Conservation (phyloP, 78 protist species). For the Dictyostelium capitatum region DNA sequence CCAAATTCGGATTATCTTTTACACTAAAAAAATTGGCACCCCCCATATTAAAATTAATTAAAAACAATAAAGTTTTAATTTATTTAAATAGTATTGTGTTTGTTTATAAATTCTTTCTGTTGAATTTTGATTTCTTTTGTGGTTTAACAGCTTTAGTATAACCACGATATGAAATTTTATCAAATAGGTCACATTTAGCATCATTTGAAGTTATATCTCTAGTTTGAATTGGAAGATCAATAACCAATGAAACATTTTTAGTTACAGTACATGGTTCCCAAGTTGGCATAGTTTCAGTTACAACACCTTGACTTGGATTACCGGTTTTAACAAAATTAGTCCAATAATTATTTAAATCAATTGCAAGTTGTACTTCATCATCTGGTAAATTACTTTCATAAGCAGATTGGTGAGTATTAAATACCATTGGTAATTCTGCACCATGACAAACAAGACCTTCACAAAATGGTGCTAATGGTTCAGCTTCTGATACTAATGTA, state of each 20-base stretch:
- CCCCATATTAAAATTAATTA: too few relatives aligned
- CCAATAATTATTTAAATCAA: conserved; percentile 28
- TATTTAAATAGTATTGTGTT: too few relatives aligned
- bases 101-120: too few relatives aligned
- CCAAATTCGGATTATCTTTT: too few relatives aligned
- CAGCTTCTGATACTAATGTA: conserved; percentile 3
- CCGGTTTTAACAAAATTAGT: conserved; percentile 11
- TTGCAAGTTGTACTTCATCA: conserved; percentile 9
- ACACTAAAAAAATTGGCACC: too few relatives aligned
- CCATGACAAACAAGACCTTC: conserved; percentile 77
- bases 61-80: too few relatives aligned
- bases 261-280: not conserved
- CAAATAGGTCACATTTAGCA: conserved; percentile 2
- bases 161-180: not conserved
- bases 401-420: not conserved
- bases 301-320: conserved; percentile 42
- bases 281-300: not conserved
- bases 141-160: not conserved
- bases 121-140: too few relatives aligned
- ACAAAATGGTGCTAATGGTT: conserved; percentile 57
- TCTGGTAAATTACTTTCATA: not conserved
- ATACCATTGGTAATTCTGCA: conserved; percentile 53
- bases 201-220: not conserved
- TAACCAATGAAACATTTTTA: not conserved
- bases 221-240: not conserved